Evolutionary conservation across 495 filamentous ascomycete species (phyloP), one percentile per base, ranked within the genome.

Genomic region (Penicillium coprophilum): DNA sequence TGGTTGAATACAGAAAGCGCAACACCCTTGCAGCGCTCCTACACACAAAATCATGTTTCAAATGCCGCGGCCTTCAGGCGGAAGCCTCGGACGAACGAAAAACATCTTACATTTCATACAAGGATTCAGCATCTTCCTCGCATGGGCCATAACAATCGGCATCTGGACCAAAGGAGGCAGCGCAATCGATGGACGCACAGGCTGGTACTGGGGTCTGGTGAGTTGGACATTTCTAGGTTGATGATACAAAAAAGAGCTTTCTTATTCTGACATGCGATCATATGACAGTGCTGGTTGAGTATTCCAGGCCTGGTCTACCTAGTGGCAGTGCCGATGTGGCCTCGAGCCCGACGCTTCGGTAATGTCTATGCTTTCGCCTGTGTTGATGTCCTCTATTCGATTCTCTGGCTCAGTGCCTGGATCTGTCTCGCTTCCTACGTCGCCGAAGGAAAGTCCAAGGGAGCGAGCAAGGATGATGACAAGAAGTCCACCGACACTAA

Each of bases 361-460:
- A 86, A 96, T 60, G 87, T 90, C 10, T 92, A 94, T 67, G 91
- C 83, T 50, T 90, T 96, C 71, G 82, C 87, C 19, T 79, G 78
- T 6, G 73, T 95, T 44, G 93, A 97, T 67, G 72, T 77, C 4
- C 48, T 93, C 28, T 93, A 87, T 67, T 72, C 82, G 55, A 67
- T 96, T 41, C 74, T 96, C 61, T 97, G 92, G 92, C 84, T 96
- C 56, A 84, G 86, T 8, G 92, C 86, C 1, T 94, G 92, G 73
- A 81, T 90, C 6, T 81, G 85, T 40, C 81, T 96, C 40, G 88
- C 89, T 1, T 79, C 82, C 2, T 97, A 85, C 66, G 85, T 85
- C 28, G 73, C 77, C 10, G 64, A 79, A 30, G 77, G 76, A 43
- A 69, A 67, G 28, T 56, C 61, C 13, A 62, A 46, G 53, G 49